phyloP scores from a whole-genome alignment of 176 grass and related monocot species.

The Oryza meridionalis region DNA sequence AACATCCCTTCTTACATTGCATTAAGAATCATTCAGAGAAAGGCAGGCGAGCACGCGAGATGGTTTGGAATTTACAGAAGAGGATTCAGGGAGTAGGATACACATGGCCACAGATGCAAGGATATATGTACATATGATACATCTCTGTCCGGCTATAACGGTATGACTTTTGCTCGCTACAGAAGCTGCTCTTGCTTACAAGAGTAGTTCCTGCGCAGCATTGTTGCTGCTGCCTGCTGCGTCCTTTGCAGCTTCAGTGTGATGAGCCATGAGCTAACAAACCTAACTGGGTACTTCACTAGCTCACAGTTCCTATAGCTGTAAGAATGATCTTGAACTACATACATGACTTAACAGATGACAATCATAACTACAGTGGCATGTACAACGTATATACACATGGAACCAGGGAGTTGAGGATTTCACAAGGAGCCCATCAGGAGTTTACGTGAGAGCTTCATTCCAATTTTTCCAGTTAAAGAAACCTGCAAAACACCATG shows the following conservation, averaged over 20 bases:
- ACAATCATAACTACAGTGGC: constrained; percentile 38
- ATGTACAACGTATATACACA: constrained; percentile 65
- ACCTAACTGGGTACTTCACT: not conserved
- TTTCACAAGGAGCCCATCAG: constrained; percentile 47
- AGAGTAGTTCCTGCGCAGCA: not conserved
- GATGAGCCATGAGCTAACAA: not conserved
- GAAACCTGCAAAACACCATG: constrained; percentile 58
- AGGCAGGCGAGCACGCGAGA: not conserved
- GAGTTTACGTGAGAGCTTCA: constrained; percentile 49
- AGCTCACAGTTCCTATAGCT: constrained; percentile 34
- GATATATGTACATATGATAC: constrained; percentile 20
- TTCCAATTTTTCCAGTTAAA: constrained; percentile 58
- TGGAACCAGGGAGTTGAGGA: constrained; percentile 17
- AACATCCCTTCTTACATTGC: not conserved
- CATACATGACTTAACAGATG: constrained; percentile 32
- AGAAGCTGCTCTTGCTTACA: not conserved
- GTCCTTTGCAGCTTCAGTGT: not conserved
- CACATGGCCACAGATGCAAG: not conserved
- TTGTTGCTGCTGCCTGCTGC: not conserved
- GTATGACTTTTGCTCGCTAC: not conserved
- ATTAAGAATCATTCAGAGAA: not conserved
- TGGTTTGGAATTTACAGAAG: not conserved
- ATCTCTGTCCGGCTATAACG: constrained; percentile 14
- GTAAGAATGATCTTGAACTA: constrained; percentile 19
- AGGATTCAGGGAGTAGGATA: not conserved